Evolutionary conservation across 768 basidiomycete genomes (phyloP), one percentile per base, ranked within the genome.

Genomic region (Suillus alpinus): DNA sequence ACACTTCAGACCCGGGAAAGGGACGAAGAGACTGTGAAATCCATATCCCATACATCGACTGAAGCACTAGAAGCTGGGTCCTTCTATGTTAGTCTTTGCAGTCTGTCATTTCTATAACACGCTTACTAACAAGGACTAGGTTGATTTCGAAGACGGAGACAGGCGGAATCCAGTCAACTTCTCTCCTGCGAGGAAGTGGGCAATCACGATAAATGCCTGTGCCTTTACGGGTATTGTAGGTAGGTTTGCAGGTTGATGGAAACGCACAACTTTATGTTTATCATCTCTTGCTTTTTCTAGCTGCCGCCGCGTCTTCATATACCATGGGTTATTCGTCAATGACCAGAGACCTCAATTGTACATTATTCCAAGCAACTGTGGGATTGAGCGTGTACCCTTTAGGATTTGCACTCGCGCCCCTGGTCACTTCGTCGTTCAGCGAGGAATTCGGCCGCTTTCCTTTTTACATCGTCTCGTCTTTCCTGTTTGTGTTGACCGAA

Each of bases 401-500:
- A 7, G 87, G 86, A 2, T 89, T 89, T 63, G 85, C 78, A 16
- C 40, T 88, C 23, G 73, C 85, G 16, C 88, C 89, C 0, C 82
- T 90, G 4, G 72, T 90, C 18, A 83, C 87, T 0, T 85, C 88
- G 18, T 81, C 88, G 0, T 81, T 89, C 63, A 88, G 87, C 67
- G 89, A 91, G 67, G 89, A 91, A 66, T 85, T 89, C 59, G 89
- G 88, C 13, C 73, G 88, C 44, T 81, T 82, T 55, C 85, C 83
- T 1, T 62, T 90, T 1, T 89, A 88, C 63, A 67, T 86, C 18
- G 75, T 71, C 36, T 85, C 85, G 1, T 72, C 72, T 12, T 65
- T 81, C 31, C 78, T 82, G 10, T 86, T 86, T 65, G 65, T 79
- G 29, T 63, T 80, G 26, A 83, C 81, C 75, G 86, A 82, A 65